These are phyloP conservation scores for Claviceps digitariae DNA, from an alignment of 2,329 filamentous ascomycete genomes.

Conservation along the genomic window DNA sequence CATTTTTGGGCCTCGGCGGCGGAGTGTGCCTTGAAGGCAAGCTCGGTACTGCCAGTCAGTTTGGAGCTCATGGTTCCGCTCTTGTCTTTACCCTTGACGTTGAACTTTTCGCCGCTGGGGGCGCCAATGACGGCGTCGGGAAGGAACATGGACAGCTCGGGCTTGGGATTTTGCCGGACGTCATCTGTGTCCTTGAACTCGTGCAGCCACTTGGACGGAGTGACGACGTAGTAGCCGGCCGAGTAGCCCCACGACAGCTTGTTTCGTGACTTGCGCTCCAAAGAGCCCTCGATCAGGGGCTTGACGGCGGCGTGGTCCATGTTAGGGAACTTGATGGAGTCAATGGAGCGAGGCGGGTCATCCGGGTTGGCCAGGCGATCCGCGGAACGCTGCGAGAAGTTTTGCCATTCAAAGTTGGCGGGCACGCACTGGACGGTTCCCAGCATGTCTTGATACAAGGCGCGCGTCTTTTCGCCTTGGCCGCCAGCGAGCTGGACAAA, in stretches of 20 bases:
- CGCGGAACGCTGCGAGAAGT: slow-evolving; percentile 60
- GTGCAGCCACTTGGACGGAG: slow-evolving; percentile 76
- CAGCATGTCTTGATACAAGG: slow-evolving; percentile 75
- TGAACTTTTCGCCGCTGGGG: slow-evolving; percentile 71
- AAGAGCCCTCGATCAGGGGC: slow-evolving; percentile 71
- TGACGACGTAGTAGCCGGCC: slow-evolving; percentile 80
- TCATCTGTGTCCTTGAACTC: slow-evolving; percentile 91
- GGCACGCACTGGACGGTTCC: slow-evolving; percentile 63
- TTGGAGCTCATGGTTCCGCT: slow-evolving; percentile 70
- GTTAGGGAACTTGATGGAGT: slow-evolving; percentile 73
- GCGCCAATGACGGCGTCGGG: slow-evolving; percentile 73
- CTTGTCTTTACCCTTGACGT: slow-evolving; percentile 86
- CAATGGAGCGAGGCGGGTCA: slow-evolving; percentile 57
- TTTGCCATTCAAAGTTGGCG: slow-evolving; percentile 80
- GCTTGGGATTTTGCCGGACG: slow-evolving; percentile 55
- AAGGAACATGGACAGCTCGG: slow-evolving; percentile 82
- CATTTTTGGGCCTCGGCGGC: slow-evolving; percentile 70
- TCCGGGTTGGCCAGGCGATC: slow-evolving; percentile 66
- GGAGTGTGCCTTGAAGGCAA: slow-evolving; percentile 78
- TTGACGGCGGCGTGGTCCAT: slow-evolving; percentile 69
- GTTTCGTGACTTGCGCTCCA: slow-evolving; percentile 85
- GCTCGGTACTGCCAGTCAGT: slow-evolving; percentile 65
- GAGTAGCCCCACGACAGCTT: slow-evolving; percentile 66
- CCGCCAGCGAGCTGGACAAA: slow-evolving; percentile 71
- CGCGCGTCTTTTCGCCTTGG: slow-evolving; percentile 69